A percentile compares a stretch with the other conserved stretches of the same genome.
phyloP scores from a whole-genome alignment of 1,139 yeast species.

The Zygosaccharomyces sapae region DNA sequence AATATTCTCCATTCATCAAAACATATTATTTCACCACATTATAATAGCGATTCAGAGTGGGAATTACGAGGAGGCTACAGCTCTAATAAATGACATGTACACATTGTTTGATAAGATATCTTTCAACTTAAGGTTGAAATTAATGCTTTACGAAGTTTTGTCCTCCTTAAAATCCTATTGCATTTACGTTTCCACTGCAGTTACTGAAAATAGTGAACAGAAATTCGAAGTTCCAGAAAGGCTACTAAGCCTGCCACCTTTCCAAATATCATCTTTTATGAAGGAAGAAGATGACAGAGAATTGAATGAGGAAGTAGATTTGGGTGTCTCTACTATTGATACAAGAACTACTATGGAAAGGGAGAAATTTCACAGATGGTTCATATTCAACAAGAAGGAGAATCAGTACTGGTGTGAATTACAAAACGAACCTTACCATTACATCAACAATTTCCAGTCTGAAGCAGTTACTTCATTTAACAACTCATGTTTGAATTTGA shows the following conservation, averaged over 20 bases:
- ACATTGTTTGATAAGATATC: slow-evolving; percentile 30
- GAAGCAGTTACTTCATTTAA: slow-evolving; percentile 24
- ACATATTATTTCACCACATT: slow-evolving; percentile 24
- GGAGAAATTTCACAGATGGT: slow-evolving; percentile 16
- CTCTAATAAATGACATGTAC: slow-evolving; percentile 23
- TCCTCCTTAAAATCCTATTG: slow-evolving; percentile 47
- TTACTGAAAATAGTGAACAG: slow-evolving; percentile 1
- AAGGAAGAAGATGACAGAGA: slow-evolving; percentile 12
- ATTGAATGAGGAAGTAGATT: slow-evolving; percentile 6
- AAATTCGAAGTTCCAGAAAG: slow-evolving; percentile 22
- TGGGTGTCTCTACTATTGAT: slow-evolving; percentile 15
- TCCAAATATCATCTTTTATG: slow-evolving; percentile 35
- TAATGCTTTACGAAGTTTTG: slow-evolving; percentile 59
- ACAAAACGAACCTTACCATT: slow-evolving; percentile 27
- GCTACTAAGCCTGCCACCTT: slow-evolving; percentile 31
- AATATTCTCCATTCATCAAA: slow-evolving; percentile 32
- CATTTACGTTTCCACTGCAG: slow-evolving; percentile 22
- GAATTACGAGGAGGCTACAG: slow-evolving; percentile 1
- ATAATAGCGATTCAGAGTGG: slow-evolving; percentile 16
- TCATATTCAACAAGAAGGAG: slow-evolving; percentile 25
- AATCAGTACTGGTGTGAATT: slow-evolving; percentile 20
- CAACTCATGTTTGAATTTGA: slow-evolving; percentile 45
- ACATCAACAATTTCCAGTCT: slow-evolving; percentile 29
- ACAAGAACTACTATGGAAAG: neutral
- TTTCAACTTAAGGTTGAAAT: slow-evolving; percentile 48